phyloP scores from a whole-genome alignment of 2,329 filamentous ascomycete genomes.

The Xylariales sp. region DNA sequence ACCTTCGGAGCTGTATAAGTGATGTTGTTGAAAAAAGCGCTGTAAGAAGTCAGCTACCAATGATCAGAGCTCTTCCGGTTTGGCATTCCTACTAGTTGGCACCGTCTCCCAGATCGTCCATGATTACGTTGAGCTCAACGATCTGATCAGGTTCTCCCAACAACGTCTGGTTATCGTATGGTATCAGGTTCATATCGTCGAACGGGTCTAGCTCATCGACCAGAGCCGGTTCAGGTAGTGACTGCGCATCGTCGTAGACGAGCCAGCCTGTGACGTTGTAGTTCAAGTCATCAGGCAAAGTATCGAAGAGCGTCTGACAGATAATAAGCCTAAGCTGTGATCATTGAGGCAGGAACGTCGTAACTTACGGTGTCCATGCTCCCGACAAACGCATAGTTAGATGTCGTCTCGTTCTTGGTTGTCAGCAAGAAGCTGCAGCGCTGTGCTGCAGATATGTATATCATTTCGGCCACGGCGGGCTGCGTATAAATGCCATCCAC shows the following conservation, averaged over 20 bases:
- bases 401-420: constrained; percentile 54
- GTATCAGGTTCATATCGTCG: constrained; percentile 69
- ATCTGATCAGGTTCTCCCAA: constrained; percentile 58
- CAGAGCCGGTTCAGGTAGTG: constrained; percentile 44
- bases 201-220: constrained; percentile 61
- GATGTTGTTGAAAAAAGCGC: constrained; percentile 69
- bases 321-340: too few relatives aligned
- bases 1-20: constrained; percentile 73
- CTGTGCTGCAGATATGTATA: constrained; percentile 66
- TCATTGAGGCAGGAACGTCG: too few relatives aligned
- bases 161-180: constrained; percentile 59
- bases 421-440: constrained; percentile 60
- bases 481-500: constrained; percentile 69
- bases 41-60: constrained; percentile 7
- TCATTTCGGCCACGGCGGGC: constrained; percentile 51
- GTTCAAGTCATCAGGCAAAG: constrained; percentile 62
- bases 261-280: constrained; percentile 65
- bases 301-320: constrained; percentile 62
- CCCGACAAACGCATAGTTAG: constrained; percentile 63
- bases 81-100: constrained; percentile 53
- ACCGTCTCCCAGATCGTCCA: constrained; percentile 65
- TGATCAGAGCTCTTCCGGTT: too few relatives aligned
- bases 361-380: constrained; percentile 65
- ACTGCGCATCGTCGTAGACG: constrained; percentile 45
- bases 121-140: constrained; percentile 59